phyloP scores from a whole-genome alignment of 176 grass and related monocot genomes.

The Lolium perenne region DNA sequence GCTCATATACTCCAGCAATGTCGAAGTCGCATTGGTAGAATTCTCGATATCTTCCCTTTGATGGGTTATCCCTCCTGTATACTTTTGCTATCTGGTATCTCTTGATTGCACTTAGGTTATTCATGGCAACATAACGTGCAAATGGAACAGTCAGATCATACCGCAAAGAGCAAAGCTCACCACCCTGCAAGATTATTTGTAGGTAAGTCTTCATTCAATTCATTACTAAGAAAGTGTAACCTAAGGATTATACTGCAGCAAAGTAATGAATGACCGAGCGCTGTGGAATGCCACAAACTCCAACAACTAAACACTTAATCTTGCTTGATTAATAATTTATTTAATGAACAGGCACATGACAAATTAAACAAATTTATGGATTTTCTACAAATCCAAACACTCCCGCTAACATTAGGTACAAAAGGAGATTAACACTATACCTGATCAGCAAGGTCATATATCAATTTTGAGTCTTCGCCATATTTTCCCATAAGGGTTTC shows the following conservation, averaged over 20 bases:
- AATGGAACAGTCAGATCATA: constrained; percentile 99
- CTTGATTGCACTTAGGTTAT: constrained; percentile 80
- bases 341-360: neutral
- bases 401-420: neutral
- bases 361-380: neutral
- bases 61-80: constrained; percentile 97
- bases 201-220: constrained; percentile 5
- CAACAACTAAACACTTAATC: neutral
- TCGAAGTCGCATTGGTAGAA: constrained; percentile 99
- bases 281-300: neutral
- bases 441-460: constrained; percentile 98
- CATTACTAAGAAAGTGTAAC: neutral
- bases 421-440: constrained; percentile 45
- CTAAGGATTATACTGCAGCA: neutral
- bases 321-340: neutral
- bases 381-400: neutral
- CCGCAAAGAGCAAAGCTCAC: constrained; percentile 93
- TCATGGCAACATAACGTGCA: constrained; percentile 91
- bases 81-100: constrained; percentile 99
- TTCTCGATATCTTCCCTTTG: constrained; percentile 93
- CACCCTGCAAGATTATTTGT: constrained; percentile 67
- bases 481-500: constrained; percentile 99
- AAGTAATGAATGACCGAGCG: neutral
- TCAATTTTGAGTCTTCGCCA: constrained; percentile 97
- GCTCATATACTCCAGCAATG: constrained; percentile 85